These are phyloP conservation scores for Taphrina betulina DNA, from an alignment of 1,139 yeast species.

Conservation along the genomic window DNA sequence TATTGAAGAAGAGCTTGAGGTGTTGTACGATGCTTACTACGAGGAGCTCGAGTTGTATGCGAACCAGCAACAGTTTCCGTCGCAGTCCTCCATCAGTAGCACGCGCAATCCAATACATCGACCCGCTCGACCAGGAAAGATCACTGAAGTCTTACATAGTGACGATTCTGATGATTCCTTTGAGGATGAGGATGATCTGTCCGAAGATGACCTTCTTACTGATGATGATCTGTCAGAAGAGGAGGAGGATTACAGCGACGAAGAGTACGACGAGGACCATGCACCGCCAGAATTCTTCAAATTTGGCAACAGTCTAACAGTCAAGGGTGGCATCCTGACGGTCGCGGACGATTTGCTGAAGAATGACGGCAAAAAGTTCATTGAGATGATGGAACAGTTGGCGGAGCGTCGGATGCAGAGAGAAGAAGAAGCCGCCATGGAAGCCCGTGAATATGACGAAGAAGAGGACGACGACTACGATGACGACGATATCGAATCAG, in stretches of 20 bases:
- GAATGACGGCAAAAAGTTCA: slow-evolving; percentile 71
- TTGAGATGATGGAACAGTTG: slow-evolving; percentile 73
- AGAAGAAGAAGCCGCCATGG: slow-evolving; percentile 48
- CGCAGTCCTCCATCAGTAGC: slow-evolving; percentile 26
- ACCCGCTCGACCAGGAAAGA: slow-evolving; percentile 25
- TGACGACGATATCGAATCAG: slow-evolving; percentile 43
- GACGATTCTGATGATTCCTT: slow-evolving; percentile 35
- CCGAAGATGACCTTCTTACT: slow-evolving; percentile 17
- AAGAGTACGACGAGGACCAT: slow-evolving; percentile 36
- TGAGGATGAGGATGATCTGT: slow-evolving; percentile 37
- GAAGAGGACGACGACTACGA: slow-evolving; percentile 46
- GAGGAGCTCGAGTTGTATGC: slow-evolving; percentile 46
- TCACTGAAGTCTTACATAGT: slow-evolving; percentile 16
- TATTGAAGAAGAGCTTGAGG: slow-evolving; percentile 76
- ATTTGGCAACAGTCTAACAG: slow-evolving; percentile 45
- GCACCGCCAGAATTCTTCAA: slow-evolving; percentile 42
- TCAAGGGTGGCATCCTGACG: slow-evolving; percentile 52
- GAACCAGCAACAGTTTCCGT: slow-evolving; percentile 38
- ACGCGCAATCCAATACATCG: slow-evolving; percentile 23
- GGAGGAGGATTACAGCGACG: slow-evolving; percentile 6
- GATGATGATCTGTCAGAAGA: slow-evolving; percentile 33
- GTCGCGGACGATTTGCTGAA: slow-evolving; percentile 76
- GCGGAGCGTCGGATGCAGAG: slow-evolving; percentile 60
- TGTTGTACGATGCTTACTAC: slow-evolving; percentile 61
- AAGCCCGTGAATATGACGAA: slow-evolving; percentile 44